phyloP scores from a whole-genome alignment of 2,329 filamentous ascomycete genomes.

The Eutypa lata region DNA sequence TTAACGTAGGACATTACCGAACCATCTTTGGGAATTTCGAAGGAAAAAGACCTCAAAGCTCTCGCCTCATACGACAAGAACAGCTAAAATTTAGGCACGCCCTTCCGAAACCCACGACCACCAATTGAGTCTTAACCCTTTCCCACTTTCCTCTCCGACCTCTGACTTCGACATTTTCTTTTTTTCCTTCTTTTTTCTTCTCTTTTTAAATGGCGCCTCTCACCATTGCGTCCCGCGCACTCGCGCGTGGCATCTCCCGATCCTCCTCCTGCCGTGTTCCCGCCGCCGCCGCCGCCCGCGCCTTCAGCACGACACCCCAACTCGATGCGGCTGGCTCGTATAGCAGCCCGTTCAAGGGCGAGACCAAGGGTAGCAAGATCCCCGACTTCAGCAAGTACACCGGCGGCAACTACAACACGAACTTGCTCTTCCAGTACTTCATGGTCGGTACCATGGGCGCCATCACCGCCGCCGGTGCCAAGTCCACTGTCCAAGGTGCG shows the following conservation, averaged over 20 bases:
- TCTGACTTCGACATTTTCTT: background rate
- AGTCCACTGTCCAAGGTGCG: slow-evolving; percentile 97
- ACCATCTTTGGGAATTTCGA: slow-evolving; percentile 24
- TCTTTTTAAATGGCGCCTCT: slow-evolving; percentile 60
- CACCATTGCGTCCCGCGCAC: slow-evolving; percentile 63
- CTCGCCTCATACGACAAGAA: slow-evolving; percentile 9
- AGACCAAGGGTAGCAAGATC: slow-evolving; percentile 63
- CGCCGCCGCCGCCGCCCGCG: slow-evolving; percentile 43
- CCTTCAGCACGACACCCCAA: slow-evolving; percentile 54
- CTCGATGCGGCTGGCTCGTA: slow-evolving; percentile 46
- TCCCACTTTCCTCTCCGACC: no score
- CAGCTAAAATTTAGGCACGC: no score
- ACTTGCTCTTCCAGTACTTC: slow-evolving; percentile 94
- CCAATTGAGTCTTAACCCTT: slow-evolving; percentile 23
- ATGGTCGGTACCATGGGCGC: slow-evolving; percentile 97
- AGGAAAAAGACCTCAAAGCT: slow-evolving; percentile 52
- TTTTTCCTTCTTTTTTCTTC: background rate
- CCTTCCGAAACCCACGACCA: slow-evolving; percentile 23
- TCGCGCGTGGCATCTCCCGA: slow-evolving; percentile 58
- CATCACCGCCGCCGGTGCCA: slow-evolving; percentile 87
- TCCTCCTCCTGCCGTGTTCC: slow-evolving; percentile 24
- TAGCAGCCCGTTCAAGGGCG: slow-evolving; percentile 63
- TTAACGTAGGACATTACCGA: slow-evolving; percentile 8
- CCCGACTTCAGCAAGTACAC: slow-evolving; percentile 72
- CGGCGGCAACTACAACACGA: slow-evolving; percentile 57